A percentile compares a stretch with the other conserved stretches of the same genome.
Evolutionary conservation across 2,329 filamentous ascomycete species (phyloP).

Genomic region (Knufia fluminis): DNA sequence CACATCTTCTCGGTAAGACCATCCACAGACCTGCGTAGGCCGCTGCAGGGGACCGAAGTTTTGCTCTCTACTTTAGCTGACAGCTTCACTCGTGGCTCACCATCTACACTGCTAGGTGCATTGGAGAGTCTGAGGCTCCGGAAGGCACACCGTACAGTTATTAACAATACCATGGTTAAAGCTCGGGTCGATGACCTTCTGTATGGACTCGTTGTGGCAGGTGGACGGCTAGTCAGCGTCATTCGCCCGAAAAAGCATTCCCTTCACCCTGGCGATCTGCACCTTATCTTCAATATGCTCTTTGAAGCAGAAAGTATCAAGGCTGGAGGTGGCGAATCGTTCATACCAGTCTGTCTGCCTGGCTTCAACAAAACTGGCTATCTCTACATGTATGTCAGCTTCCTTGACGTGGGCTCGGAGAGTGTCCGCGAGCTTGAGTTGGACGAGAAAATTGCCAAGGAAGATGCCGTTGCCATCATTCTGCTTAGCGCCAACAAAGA

Average conservation of each 20-base stretch:
- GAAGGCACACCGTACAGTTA: constrained; percentile 73
- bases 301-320: constrained; percentile 91
- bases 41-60: constrained; percentile 82
- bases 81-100: constrained; percentile 86
- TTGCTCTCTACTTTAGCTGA: constrained; percentile 87
- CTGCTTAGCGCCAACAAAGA: constrained; percentile 90
- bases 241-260: constrained; percentile 91
- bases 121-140: constrained; percentile 88
- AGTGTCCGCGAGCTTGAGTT: constrained; percentile 33
- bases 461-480: constrained; percentile 77
- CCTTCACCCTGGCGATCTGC: constrained; percentile 86
- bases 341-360: constrained; percentile 91
- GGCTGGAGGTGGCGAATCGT: constrained; percentile 88
- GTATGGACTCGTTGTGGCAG: constrained; percentile 88
- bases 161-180: constrained; percentile 81
- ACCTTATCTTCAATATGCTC: constrained; percentile 98
- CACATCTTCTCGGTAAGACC: constrained; percentile 83
- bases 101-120: constrained; percentile 77
- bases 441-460: constrained; percentile 36
- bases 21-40: constrained; percentile 85
- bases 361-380: constrained; percentile 97
- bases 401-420: constrained; percentile 58
- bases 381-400: constrained; percentile 98
- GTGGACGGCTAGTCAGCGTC: constrained; percentile 86
- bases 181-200: constrained; percentile 67